Percentiles rank a stretch among this genome's conserved stretches.
These are phyloP conservation scores for Rutstroemia sp. DNA, from an alignment of 2,329 filamentous ascomycete genomes.

Conservation along the genomic window DNA sequence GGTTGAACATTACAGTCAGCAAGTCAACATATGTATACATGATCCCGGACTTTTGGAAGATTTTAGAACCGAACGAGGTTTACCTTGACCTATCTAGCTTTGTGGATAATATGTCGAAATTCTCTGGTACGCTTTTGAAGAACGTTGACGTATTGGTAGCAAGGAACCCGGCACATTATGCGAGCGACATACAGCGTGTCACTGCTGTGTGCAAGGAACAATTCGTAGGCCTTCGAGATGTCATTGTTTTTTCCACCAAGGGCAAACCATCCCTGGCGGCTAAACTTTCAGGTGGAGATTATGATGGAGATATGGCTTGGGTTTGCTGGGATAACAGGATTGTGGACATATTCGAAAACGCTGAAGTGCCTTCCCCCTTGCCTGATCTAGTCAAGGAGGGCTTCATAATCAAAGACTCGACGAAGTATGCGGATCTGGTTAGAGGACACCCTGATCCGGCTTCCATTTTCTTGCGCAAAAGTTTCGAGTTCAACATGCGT, in stretches of 20 bases:
- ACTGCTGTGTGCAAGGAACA: conserved; percentile 49
- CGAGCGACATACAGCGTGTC: conserved; percentile 67
- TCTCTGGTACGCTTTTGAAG: conserved; percentile 47
- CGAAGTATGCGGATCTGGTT: conserved; percentile 29
- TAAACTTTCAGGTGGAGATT: conserved; percentile 71
- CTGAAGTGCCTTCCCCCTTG: conserved; percentile 36
- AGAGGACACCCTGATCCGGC: conserved; percentile 7
- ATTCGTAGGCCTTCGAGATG: conserved; percentile 64
- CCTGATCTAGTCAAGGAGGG: conserved; percentile 40
- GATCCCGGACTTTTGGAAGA: conserved; percentile 57
- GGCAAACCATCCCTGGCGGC: conserved; percentile 58
- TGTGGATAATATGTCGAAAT: conserved; percentile 42
- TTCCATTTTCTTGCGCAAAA: conserved; percentile 41
- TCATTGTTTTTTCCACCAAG: conserved; percentile 67
- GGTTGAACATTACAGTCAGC: conserved; percentile 53
- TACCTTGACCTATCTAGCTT: conserved; percentile 62
- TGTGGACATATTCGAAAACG: conserved; percentile 60
- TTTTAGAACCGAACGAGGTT: conserved; percentile 57
- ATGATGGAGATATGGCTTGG: conserved; percentile 75
- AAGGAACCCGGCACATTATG: conserved; percentile 60
- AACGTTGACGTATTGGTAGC: conserved; percentile 58
- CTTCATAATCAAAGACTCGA: conserved; percentile 42
- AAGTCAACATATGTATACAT: conserved; percentile 58
- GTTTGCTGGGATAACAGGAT: conserved; percentile 65
- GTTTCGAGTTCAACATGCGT: conserved; percentile 51